These are phyloP conservation scores for Parmelia sp. DNA, from an alignment of 495 filamentous ascomycete species.

Conservation along the genomic window DNA sequence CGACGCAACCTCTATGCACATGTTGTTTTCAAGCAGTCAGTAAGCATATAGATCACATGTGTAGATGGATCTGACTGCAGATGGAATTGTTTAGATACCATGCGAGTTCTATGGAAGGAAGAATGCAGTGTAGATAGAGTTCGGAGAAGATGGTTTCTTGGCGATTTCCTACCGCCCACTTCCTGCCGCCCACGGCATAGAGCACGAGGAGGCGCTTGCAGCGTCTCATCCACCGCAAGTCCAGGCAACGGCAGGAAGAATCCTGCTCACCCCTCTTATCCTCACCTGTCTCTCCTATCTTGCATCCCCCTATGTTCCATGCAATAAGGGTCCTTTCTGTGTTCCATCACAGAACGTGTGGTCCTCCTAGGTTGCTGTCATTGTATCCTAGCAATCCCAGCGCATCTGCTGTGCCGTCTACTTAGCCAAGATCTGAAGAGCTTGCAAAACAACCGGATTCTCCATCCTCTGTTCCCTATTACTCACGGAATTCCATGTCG, in stretches of 20 bases:
- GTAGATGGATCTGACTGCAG: not conserved
- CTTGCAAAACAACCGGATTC: not conserved
- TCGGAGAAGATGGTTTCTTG: slow-evolving; percentile 7
- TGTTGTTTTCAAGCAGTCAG: not conserved
- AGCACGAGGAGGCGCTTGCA: not conserved
- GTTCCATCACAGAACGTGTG: not conserved
- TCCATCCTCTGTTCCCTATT: not conserved
- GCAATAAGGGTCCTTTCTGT: too few relatives aligned
- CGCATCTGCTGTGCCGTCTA: not conserved
- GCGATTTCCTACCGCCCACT: not conserved
- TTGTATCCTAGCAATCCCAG: not conserved
- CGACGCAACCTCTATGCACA: not conserved
- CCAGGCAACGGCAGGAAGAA: too few relatives aligned
- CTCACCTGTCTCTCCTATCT: not conserved
- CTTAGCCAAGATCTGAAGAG: not conserved
- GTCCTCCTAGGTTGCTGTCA: not conserved
- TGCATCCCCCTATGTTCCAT: not conserved
- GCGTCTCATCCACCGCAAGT: not conserved
- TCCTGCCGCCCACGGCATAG: not conserved
- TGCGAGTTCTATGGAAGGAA: not conserved
- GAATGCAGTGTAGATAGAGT: slow-evolving; percentile 11
- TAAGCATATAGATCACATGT: not conserved
- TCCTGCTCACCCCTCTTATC: too few relatives aligned
- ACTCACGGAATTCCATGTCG: not conserved
- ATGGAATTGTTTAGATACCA: not conserved